Evolutionary conservation across 1,284 basidiomycete genomes (phyloP), one percentile per base, ranked within the genome.

Genomic region (Leccinum brunneo-olivaceum): DNA sequence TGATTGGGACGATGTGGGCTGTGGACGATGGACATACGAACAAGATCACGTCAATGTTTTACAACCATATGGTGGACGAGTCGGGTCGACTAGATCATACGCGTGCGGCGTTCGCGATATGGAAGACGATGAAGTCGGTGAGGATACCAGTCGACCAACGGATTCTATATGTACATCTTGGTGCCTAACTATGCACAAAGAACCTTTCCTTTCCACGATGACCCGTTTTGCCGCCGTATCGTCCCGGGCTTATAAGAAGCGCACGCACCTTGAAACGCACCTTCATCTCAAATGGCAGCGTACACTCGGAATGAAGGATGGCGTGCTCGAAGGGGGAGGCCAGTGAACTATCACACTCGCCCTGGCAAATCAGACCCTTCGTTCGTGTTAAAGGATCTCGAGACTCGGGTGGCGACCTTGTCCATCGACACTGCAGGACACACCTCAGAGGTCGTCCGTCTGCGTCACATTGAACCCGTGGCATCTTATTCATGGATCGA

Each of bases 401-500:
- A 50, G 40, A 32, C 52, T 32, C 39, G 28, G 2, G 32, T 58
- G 18, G 16, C 39, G 39, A 53, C 46, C 11, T 19, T 58, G 37
- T 51, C 56, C 2, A 10, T 41, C 21, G 56, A 57, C 37, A 2
- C 16, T 6, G 12, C 35, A 8, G 38, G 16, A 9, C 27, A 44
- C 9, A 16, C 44, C 21, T 56, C 58, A n/a, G 53, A 55, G 25
- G 40, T 41, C 44, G 34, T 56, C 19, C 53, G 50, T 36, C 44
- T 66, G 24, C 53, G 45, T 12, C 52, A 58, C 15, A 47, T 67
- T 33, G 53, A 51, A 16, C 45, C 53, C 0, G 21, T 66, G 5
- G 52, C 62, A 5, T 66, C 63, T 2, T 64, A 64, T 45, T 67
- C 65, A 2, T 64, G 64, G 63, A 53, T 65, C 27, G 54, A 66